Conservation (phyloP, 768 basidiomycete species). For the Psilocybe tampanensis region DNA sequence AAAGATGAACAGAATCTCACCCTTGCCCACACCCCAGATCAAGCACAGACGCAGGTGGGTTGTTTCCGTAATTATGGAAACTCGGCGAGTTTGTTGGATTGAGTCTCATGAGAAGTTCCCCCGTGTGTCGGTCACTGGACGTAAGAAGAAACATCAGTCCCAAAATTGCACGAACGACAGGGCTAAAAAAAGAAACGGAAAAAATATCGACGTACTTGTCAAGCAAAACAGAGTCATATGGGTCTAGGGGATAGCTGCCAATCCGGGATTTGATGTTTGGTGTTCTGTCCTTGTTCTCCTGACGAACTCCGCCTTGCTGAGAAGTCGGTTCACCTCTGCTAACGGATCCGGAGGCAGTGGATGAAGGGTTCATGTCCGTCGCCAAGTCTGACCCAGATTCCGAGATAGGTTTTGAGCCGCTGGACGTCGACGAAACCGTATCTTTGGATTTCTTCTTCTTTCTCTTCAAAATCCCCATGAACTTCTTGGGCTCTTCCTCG, state of each 20-base stretch:
- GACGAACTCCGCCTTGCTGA: conserved; percentile 3
- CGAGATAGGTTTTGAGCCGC: no score
- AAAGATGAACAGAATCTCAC: conserved; percentile 17
- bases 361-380: no score
- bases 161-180: background rate
- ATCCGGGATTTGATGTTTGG: conserved; percentile 22
- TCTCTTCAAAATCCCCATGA: conserved; percentile 26
- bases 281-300: conserved; percentile 15
- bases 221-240: conserved; percentile 54
- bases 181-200: background rate
- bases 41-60: conserved; percentile 54
- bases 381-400: background rate
- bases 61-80: conserved; percentile 53
- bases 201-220: conserved; percentile 50
- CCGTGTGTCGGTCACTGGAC: conserved; percentile 59
- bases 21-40: conserved; percentile 79
- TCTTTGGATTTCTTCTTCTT: conserved; percentile 22
- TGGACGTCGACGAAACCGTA: conserved; percentile 7
- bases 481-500: conserved; percentile 14
- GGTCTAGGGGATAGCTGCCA: conserved; percentile 31
- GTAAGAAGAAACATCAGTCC: conserved; percentile 3
- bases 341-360: background rate
- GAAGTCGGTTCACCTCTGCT: background rate
- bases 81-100: conserved; percentile 54
- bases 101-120: conserved; percentile 56